Base-by-base conservation (phyloP, 495 filamentous ascomycete genomes). In the Ramalina intermedia region DNA sequence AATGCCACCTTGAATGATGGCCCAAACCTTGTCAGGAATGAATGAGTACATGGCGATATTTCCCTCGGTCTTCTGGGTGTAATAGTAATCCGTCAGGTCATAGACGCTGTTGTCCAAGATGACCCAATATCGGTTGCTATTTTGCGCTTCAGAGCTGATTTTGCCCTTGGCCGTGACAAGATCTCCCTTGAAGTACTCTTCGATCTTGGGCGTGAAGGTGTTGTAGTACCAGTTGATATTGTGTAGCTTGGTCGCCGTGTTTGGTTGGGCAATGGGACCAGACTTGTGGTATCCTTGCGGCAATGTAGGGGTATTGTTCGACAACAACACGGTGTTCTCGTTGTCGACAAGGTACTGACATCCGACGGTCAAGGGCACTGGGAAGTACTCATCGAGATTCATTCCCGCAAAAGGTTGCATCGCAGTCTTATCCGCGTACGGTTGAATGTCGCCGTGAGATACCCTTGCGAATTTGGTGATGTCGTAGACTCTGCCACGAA, bases 401-500 rank as follows among this genome's bases (percentile, higher is more conserved):
- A 77, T 39, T 14, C 90, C 91, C 38, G 75, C 87, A 55, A 89
- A 81, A 4, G 72, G 77, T 48, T 76, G 56, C 91, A 96, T 96
- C 35, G 61, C 62, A 11, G 80, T 70, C 3, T 64, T 12, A 80
- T 82, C 35, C 81, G 67, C 47, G 68, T 67, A 37, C 45, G 60
- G 38, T 46, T 12, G 62, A 37, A 55, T 74, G 59, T 89, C 84
- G 61, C 86, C 87, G 67, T 98, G 91, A 47, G 89, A 75, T 20
- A 73, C 61, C 50, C 74, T 82, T 78, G 81, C 94, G 63, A 96
- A 98, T 47, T 85, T 83, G 39, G 79, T 71, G 48, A 96, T 81
- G 61, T 98, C 93, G 67, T 96, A 98, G 29, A 98, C 93, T 24
- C 77, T 76, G 37, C 91, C 91, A 54, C 79, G 81, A 50, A 91